These are phyloP conservation scores for Mychonastes homosphaera DNA, from an alignment of 139 green algal genomes.

Conservation along the genomic window DNA sequence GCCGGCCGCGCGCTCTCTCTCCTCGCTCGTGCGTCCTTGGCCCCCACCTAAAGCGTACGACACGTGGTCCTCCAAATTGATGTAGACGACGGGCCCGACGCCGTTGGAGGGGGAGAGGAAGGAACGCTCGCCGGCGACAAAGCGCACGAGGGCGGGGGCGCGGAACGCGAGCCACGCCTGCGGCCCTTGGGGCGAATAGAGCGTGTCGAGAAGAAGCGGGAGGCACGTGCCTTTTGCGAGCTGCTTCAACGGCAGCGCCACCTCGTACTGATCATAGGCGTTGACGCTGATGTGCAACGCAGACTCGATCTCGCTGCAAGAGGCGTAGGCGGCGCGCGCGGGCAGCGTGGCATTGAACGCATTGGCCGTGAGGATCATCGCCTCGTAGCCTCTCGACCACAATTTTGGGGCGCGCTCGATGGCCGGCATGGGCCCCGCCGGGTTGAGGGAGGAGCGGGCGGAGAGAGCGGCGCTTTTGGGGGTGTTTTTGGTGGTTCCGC, in stretches of 20 bases:
- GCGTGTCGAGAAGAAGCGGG: not conserved
- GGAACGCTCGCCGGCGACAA: conserved; percentile 26
- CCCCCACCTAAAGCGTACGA: conserved; percentile 4
- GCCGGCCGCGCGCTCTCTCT: not conserved
- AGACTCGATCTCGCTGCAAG: conserved; percentile 21
- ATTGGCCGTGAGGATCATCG: too few relatives aligned
- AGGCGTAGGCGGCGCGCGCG: conserved; percentile 19
- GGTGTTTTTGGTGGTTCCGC: too few relatives aligned
- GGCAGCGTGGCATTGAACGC: too few relatives aligned
- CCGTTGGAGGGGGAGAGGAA: conserved; percentile 47
- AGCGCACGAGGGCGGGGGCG: conserved; percentile 41
- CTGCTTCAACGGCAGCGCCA: conserved; percentile 12
- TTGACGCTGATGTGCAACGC: conserved; percentile 15
- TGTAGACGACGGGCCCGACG: conserved; percentile 51
- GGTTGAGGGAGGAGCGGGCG: too few relatives aligned
- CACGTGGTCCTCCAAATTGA: conserved; percentile 68
- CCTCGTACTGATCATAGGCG: conserved; percentile 58
- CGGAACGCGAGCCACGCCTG: conserved; percentile 40
- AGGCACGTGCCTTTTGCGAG: not conserved
- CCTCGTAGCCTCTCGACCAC: too few relatives aligned
- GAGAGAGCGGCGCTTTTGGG: too few relatives aligned
- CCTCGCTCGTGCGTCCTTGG: not conserved
- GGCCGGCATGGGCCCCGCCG: too few relatives aligned
- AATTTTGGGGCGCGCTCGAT: too few relatives aligned
- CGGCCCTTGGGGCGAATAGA: conserved; percentile 32